These are phyloP conservation scores for Trichosanthes truncata DNA, from an alignment of 306 rosid genomes.

Conservation along the genomic window DNA sequence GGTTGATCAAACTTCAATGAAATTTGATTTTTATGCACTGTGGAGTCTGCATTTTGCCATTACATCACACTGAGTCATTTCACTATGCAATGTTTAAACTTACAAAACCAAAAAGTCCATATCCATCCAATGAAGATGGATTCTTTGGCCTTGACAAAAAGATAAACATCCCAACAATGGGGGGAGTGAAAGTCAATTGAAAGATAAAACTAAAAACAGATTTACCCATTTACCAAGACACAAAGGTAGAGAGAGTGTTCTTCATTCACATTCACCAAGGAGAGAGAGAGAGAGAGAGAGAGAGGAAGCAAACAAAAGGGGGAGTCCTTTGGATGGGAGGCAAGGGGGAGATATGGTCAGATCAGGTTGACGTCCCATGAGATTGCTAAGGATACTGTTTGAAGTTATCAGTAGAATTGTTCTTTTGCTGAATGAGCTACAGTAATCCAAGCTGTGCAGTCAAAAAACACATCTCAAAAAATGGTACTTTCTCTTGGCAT, in stretches of 20 bases:
- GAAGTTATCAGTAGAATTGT: slow-evolving; percentile 1
- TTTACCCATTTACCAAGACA: background rate
- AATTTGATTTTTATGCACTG: background rate
- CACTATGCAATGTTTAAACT: background rate
- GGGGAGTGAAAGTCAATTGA: background rate
- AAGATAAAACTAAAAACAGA: background rate
- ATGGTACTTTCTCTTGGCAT: slow-evolving; percentile 1
- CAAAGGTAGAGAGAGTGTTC: background rate
- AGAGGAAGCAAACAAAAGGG: slow-evolving; percentile 1
- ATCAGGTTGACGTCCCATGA: slow-evolving; percentile 18
- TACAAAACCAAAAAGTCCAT: background rate
- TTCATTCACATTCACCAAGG: background rate
- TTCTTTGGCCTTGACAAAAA: background rate
- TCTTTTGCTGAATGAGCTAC: background rate
- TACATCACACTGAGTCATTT: background rate
- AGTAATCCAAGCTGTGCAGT: background rate
- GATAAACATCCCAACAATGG: background rate
- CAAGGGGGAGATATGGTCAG: slow-evolving; percentile 11
- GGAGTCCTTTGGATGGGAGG: background rate
- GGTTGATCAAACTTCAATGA: background rate
- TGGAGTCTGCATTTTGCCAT: background rate
- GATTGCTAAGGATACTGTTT: slow-evolving; percentile 5
- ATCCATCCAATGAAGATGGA: background rate
- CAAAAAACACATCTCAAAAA: background rate
- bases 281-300: background rate